These are phyloP conservation scores for Exophiala sideris DNA, from an alignment of 2,329 filamentous ascomycete genomes.

Conservation along the genomic window DNA sequence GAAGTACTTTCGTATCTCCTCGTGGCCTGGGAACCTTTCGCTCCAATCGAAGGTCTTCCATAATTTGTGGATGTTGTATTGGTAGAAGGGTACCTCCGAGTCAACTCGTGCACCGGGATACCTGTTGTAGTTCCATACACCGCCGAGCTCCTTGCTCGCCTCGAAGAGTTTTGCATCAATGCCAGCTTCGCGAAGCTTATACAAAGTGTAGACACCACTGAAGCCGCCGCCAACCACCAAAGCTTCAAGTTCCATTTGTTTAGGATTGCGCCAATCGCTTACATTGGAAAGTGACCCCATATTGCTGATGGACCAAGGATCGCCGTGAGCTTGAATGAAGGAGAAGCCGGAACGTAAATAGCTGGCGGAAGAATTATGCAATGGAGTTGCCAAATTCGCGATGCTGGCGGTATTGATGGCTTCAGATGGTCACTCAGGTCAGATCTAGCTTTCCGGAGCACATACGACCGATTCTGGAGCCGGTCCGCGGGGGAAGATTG, in stretches of 20 bases:
- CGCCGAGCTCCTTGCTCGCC: constrained; percentile 33
- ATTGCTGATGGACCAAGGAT: too few species aligned
- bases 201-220: constrained; percentile 23
- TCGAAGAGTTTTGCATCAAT: constrained; percentile 35
- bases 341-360: too few species aligned
- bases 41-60: constrained; percentile 44
- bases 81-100: constrained; percentile 52
- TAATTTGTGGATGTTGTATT: constrained; percentile 45
- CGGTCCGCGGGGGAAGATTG: too few species aligned
- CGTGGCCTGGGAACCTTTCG: constrained; percentile 38
- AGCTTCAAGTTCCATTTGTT: constrained; percentile 13
- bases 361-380: too few species aligned
- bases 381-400: too few species aligned
- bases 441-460: too few species aligned
- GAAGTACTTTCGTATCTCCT: constrained; percentile 42
- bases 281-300: constrained; percentile 2
- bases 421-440: too few species aligned
- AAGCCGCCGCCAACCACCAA: constrained; percentile 26
- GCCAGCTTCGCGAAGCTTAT: constrained; percentile 32
- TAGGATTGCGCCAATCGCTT: too few species aligned
- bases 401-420: too few species aligned
- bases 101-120: constrained; percentile 57
- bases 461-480: too few species aligned
- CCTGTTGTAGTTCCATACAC: constrained; percentile 52
- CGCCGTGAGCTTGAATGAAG: too few species aligned